Percentiles rank a stretch among this genome's conserved stretches.
These are phyloP conservation scores for Mallotus nudiflorus DNA, from an alignment of 345 rosid species.

Conservation along the genomic window DNA sequence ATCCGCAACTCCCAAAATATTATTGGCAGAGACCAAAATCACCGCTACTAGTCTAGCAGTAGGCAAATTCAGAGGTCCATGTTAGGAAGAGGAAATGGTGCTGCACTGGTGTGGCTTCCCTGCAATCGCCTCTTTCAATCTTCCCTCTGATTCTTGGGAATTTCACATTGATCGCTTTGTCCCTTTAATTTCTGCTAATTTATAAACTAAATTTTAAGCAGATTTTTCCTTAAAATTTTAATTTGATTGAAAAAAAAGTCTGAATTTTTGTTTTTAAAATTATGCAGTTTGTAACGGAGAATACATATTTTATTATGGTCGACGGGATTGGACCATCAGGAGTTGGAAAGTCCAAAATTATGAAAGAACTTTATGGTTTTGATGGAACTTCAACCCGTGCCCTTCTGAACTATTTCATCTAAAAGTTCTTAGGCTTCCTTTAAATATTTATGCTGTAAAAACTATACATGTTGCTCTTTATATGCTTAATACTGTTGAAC, in stretches of 20 bases:
- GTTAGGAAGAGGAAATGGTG: conserved; percentile 52
- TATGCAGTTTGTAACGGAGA: conserved; percentile 77
- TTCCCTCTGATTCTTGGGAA: conserved; percentile 88
- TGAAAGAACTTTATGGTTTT: conserved; percentile 81
- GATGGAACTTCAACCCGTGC: conserved; percentile 71
- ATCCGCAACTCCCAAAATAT: conserved; percentile 66
- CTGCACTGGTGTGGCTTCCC: conserved; percentile 60
- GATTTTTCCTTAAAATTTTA: no score
- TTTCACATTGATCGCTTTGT: conserved; percentile 82
- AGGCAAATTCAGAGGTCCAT: conserved; percentile 59
- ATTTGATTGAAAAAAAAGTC: no score
- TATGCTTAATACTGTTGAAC: no score
- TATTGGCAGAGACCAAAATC: conserved; percentile 64
- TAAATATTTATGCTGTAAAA: no score
- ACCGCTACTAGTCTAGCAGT: conserved; percentile 44
- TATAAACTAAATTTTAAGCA: no score
- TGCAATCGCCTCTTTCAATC: conserved; percentile 63
- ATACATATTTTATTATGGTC: conserved; percentile 76
- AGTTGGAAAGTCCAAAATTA: conserved; percentile 74
- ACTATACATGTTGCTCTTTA: no score
- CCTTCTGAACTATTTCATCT: neutral
- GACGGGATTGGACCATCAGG: conserved; percentile 81
- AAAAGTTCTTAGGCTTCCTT: no score
- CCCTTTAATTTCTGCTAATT: conserved; percentile 47
- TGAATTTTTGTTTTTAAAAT: no score